These are phyloP conservation scores for Dendrostoma leiphaemia DNA, from an alignment of 2,329 filamentous ascomycete species.

Conservation along the genomic window DNA sequence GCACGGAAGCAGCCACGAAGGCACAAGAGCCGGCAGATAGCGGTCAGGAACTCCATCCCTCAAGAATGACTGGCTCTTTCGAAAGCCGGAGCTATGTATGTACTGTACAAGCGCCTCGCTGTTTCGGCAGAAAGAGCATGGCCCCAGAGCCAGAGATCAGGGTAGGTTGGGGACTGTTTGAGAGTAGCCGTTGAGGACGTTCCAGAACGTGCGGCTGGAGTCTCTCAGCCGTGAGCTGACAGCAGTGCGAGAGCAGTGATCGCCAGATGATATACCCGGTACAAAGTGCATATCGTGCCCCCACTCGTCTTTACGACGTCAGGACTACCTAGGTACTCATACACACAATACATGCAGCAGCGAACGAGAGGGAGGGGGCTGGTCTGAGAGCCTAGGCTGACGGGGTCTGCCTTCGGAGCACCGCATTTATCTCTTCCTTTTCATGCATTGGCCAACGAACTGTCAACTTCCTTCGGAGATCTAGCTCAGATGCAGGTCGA, in stretches of 20 bases:
- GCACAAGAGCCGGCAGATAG: neutral
- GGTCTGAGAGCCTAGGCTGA: neutral
- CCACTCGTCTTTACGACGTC: neutral
- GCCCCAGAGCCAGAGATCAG: too few species aligned
- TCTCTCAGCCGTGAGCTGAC: neutral
- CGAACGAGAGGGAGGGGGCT: neutral
- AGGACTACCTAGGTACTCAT: too few species aligned
- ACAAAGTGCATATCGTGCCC: neutral
- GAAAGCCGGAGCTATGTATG: too few species aligned
- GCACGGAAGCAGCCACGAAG: neutral
- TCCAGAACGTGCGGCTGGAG: slow-evolving; percentile 8
- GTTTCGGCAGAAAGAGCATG: neutral
- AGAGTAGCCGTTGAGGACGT: neutral
- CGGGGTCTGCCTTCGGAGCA: neutral
- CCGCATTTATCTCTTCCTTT: neutral
- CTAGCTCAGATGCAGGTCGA: slow-evolving; percentile 3
- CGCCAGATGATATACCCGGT: neutral
- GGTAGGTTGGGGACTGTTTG: neutral
- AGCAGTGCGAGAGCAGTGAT: neutral
- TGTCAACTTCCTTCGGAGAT: slow-evolving; percentile 6
- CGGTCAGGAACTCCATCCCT: neutral
- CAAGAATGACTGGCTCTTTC: neutral
- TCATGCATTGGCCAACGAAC: neutral
- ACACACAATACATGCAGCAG: neutral
- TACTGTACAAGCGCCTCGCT: too few species aligned